phyloP scores from a whole-genome alignment of 2,329 filamentous ascomycete species.

The Penicillium sp. region DNA sequence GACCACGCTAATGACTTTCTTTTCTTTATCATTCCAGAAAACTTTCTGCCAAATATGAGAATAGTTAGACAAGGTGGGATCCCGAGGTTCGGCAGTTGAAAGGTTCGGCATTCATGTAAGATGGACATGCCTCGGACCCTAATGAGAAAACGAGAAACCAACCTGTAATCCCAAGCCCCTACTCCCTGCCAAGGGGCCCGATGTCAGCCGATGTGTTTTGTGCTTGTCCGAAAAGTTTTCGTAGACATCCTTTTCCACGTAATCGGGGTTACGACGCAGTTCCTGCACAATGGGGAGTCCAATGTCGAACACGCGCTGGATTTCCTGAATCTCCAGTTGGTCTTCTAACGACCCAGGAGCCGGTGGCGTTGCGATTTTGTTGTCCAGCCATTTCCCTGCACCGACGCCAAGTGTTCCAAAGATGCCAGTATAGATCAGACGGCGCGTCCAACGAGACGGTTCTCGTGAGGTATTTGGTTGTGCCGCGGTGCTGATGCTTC shows the following conservation, averaged over 20 bases:
- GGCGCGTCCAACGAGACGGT: constrained; percentile 35
- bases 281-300: constrained; percentile 38
- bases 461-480: constrained; percentile 15
- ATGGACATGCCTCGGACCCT: constrained; percentile 2
- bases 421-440: constrained; percentile 33
- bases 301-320: constrained; percentile 34
- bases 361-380: constrained; percentile 25
- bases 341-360: constrained; percentile 39
- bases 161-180: constrained; percentile 44
- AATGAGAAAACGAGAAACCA: constrained; percentile 17
- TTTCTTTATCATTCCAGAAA: constrained; percentile 60
- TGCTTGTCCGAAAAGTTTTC: constrained; percentile 36
- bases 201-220: constrained; percentile 37
- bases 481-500: constrained; percentile 24
- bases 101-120: constrained; percentile 12
- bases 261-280: constrained; percentile 40
- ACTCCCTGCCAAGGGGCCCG: constrained; percentile 41
- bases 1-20: constrained; percentile 62
- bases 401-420: constrained; percentile 36
- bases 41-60: constrained; percentile 51
- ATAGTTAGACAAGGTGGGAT: constrained; percentile 17
- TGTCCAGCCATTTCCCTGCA: constrained; percentile 25
- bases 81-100: constrained; percentile 20
- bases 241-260: constrained; percentile 41
- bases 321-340: constrained; percentile 25